Evolutionary conservation across 1,139 yeast genomes (phyloP).

Genomic region (Geotrichum histeridarum): DNA sequence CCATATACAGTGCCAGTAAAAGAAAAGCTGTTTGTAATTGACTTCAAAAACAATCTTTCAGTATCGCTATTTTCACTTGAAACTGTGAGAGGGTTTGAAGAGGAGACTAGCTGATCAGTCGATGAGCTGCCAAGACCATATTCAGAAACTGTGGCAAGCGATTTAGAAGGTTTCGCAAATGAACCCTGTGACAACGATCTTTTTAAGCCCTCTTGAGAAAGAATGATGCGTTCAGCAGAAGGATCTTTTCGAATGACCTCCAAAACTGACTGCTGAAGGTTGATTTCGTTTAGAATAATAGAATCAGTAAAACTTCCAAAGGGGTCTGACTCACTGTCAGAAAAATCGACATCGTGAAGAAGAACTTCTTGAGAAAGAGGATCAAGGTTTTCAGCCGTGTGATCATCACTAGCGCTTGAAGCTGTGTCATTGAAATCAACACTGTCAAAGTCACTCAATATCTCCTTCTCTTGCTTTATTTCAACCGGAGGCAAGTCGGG

Average conservation of each 20-base stretch:
- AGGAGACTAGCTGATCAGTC: neutral
- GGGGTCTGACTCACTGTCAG: slow-evolving; percentile 1
- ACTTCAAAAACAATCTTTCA: neutral
- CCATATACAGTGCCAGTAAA: neutral
- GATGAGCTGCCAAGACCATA: neutral
- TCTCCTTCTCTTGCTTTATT: neutral
- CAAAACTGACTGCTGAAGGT: slow-evolving; percentile 9
- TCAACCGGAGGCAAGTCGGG: neutral
- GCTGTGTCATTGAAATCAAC: slow-evolving; percentile 3
- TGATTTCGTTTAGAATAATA: slow-evolving; percentile 8
- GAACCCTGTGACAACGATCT: slow-evolving; percentile 2
- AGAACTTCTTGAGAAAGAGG: slow-evolving; percentile 2
- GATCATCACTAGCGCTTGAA: neutral
- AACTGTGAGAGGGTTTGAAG: neutral
- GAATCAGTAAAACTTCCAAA: slow-evolving; percentile 5
- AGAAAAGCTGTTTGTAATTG: neutral
- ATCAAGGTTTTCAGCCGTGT: neutral
- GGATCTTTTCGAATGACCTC: slow-evolving; percentile 5
- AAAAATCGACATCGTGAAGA: neutral
- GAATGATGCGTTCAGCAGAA: neutral
- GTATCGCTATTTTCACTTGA: neutral
- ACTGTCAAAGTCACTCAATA: neutral
- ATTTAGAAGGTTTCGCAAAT: neutral
- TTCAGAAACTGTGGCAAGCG: neutral
- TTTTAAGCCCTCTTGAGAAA: slow-evolving; percentile 9